Conservation (phyloP, 768 basidiomycete species). For the Gelatoporia subvermispora region DNA sequence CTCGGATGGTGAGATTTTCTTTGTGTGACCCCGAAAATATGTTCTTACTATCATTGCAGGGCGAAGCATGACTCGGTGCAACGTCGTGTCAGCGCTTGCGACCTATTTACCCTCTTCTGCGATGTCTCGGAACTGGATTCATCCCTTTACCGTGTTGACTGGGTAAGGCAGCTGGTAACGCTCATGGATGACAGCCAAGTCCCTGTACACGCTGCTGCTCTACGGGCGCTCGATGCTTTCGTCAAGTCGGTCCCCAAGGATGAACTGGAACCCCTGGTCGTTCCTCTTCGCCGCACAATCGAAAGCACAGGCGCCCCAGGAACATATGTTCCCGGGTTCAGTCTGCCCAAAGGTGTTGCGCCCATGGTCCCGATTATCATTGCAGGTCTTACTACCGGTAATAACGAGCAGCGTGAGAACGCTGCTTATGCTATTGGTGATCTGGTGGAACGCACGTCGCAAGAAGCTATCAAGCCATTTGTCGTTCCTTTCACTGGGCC, state of each 20-base stretch:
- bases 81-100: constrained; percentile 75
- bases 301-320: constrained; percentile 82
- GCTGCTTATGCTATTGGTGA: constrained; percentile 97
- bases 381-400: constrained; percentile 90
- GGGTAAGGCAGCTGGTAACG: constrained; percentile 86
- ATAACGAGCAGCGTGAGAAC: constrained; percentile 91
- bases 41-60: constrained; percentile 38
- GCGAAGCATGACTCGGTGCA: constrained; percentile 67
- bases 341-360: constrained; percentile 74
- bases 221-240: constrained; percentile 78
- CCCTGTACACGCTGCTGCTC: constrained; percentile 76
- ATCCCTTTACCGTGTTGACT: constrained; percentile 85
- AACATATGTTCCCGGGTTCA: constrained; percentile 78
- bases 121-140: constrained; percentile 77
- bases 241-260: constrained; percentile 91
- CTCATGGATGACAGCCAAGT: constrained; percentile 75
- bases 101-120: constrained; percentile 78
- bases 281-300: constrained; percentile 83
- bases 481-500: constrained; percentile 95
- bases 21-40: neutral
- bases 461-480: constrained; percentile 85
- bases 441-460: constrained; percentile 84
- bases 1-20: constrained; percentile 69
- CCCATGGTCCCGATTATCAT: constrained; percentile 85
- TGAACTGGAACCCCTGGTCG: constrained; percentile 85